Percentiles rank a stretch among this genome's conserved stretches.
Evolutionary conservation across 2,329 filamentous ascomycete genomes (phyloP).

Genomic region (Cercospora beticola): DNA sequence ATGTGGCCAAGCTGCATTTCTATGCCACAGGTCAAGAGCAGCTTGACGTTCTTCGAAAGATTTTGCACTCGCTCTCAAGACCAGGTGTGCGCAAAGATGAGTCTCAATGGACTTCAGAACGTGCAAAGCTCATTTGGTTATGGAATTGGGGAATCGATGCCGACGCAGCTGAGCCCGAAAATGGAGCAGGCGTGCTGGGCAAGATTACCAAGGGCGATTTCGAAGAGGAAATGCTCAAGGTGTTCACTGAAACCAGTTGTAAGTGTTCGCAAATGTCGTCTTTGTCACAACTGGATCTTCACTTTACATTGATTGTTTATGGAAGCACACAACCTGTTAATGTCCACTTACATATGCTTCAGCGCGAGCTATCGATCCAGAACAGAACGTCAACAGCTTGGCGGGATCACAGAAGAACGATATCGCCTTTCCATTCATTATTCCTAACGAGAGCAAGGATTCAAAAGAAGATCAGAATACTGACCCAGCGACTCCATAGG

Average conservation of each 20-base stretch:
- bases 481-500: conserved; percentile 45
- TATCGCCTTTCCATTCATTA: conserved; percentile 26
- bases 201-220: conserved; percentile 61
- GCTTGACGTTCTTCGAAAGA: conserved; percentile 56
- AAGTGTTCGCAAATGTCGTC: conserved; percentile 27
- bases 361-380: conserved; percentile 31
- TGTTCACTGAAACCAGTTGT: conserved; percentile 53
- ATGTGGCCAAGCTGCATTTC: conserved; percentile 61
- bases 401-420: conserved; percentile 22
- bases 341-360: conserved; percentile 21
- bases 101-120: conserved; percentile 60
- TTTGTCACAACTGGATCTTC: neutral
- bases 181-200: conserved; percentile 54
- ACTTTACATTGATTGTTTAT: neutral
- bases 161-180: conserved; percentile 37
- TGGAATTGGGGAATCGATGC: conserved; percentile 65
- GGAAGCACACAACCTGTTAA: neutral
- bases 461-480: conserved; percentile 13
- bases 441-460: conserved; percentile 18
- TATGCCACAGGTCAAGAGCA: conserved; percentile 65
- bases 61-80: conserved; percentile 57
- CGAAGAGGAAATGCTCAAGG: conserved; percentile 70
- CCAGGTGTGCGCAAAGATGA: conserved; percentile 54
- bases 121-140: conserved; percentile 70
- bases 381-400: conserved; percentile 25